Evolutionary conservation across 164 flowering plant species (phyloP).

Genomic region (Paratinospora sagittata): DNA sequence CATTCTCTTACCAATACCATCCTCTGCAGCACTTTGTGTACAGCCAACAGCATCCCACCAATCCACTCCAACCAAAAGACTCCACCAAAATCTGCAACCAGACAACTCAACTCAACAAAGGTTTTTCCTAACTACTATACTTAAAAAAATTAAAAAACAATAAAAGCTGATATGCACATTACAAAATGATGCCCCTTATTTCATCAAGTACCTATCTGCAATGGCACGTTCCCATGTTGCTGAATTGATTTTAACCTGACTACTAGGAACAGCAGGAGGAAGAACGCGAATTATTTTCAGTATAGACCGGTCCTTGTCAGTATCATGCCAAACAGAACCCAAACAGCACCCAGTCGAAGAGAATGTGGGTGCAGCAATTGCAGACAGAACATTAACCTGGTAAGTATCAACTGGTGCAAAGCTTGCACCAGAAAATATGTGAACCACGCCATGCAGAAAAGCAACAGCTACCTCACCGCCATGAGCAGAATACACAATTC

Average conservation of each 20-base stretch:
- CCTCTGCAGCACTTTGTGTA: conserved; percentile 98
- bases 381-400: conserved; percentile 79
- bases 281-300: conserved; percentile 90
- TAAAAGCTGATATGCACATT: background rate
- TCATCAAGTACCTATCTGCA: conserved; percentile 74
- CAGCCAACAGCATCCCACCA: conserved; percentile 99
- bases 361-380: conserved; percentile 97
- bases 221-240: conserved; percentile 96
- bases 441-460: conserved; percentile 86
- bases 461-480: conserved; percentile 99
- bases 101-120: conserved; percentile 5
- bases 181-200: background rate
- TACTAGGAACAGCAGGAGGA: conserved; percentile 74
- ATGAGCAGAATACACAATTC: conserved; percentile 91
- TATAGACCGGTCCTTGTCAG: conserved; percentile 60
- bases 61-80: conserved; percentile 97
- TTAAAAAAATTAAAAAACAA: background rate
- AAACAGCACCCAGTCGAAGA: conserved; percentile 97
- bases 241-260: conserved; percentile 64
- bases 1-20: conserved; percentile 72
- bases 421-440: conserved; percentile 86
- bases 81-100: conserved; percentile 95
- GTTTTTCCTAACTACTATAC: too few species aligned
- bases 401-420: conserved; percentile 81
- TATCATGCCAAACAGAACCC: conserved; percentile 94